Evolutionary conservation across 2,329 filamentous ascomycete genomes (phyloP).

Genomic region (Fragosphaeria purpurea): DNA sequence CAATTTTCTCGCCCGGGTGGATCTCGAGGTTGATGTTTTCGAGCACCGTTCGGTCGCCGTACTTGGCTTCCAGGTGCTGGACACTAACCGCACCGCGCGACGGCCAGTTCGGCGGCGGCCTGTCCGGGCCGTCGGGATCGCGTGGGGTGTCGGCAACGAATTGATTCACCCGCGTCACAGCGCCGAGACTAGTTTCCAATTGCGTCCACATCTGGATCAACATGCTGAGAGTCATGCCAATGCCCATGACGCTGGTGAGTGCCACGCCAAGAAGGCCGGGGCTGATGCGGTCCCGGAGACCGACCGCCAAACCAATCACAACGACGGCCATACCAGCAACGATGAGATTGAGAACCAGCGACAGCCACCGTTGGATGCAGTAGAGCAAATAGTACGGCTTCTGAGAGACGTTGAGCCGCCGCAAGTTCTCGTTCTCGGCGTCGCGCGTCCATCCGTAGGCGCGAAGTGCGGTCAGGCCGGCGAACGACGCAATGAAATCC

Average conservation of each 20-base stretch:
- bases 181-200: slow-evolving; percentile 19
- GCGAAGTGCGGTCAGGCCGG: slow-evolving; percentile 38
- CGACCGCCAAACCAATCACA: slow-evolving; percentile 25
- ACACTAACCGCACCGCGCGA: slow-evolving; percentile 3
- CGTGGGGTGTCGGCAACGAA: slow-evolving; percentile 8
- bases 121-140: slow-evolving; percentile 3
- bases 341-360: slow-evolving; percentile 27
- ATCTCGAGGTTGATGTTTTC: slow-evolving; percentile 19
- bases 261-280: slow-evolving; percentile 23
- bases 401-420: slow-evolving; percentile 43
- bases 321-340: slow-evolving; percentile 26
- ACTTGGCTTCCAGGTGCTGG: slow-evolving; percentile 4
- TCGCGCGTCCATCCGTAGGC: slow-evolving; percentile 43
- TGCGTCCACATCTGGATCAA: slow-evolving; percentile 19
- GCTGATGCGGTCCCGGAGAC: slow-evolving; percentile 20
- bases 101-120: slow-evolving; percentile 5
- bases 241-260: slow-evolving; percentile 19
- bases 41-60: slow-evolving; percentile 12
- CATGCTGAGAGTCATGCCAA: slow-evolving; percentile 13
- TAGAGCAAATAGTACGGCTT: slow-evolving; percentile 47
- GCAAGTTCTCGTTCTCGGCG: slow-evolving; percentile 33
- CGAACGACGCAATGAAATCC: slow-evolving; percentile 35
- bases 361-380: slow-evolving; percentile 46
- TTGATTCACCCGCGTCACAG: slow-evolving; percentile 15
- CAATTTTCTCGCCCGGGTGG: slow-evolving; percentile 22